Base-by-base conservation (phyloP, 371 early-diverging fungal genomes). In the Chytridium lagenaria region DNA sequence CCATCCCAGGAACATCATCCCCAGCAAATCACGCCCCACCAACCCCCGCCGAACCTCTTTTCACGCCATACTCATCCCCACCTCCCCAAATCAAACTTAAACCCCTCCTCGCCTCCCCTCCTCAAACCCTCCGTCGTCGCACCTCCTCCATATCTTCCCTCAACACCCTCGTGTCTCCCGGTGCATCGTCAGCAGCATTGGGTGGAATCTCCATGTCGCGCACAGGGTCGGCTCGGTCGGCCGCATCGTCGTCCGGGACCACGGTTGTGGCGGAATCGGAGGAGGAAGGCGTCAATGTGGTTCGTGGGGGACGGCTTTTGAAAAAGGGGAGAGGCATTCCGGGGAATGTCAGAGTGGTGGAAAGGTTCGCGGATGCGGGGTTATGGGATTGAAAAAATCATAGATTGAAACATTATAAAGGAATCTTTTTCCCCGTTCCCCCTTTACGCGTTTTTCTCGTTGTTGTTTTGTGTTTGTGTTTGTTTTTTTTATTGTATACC, bases 271-370 rank as follows among this genome's bases (percentile, higher is more conserved):
- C 15, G 57, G 57, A 26, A 55, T 10, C 15, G 57, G 57, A 10
- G 57, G 57, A 19, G 57, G 5, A 26, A 23, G 57, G 44, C 19
- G 19, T 12, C 12, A 19, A 19, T 44, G 44, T 7, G 44, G 12
- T 44, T 7, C 19, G 7, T 44, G 44, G 44, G 44, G 44, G 44
- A n/a, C n/a, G n/a, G n/a, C n/a, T n/a, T n/a, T 22, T 10, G 49
- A 10, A 49, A 49, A 22, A 22, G 22, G 49, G 49, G 57, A 23
- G 7, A 23, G 26, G 57, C 10, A 15, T 55, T 44, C 44, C 44
- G 44, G 57, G 57, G 57, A 30, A 26, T 19, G 57, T 55, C 15
- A 30, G 22, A 23, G 57, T 55, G 10, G 57, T 55, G 57, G 57
- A 26, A 26, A 26, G 7, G 57, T 19, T 55, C 26, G 22, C 7